Percentiles rank a stretch among this genome's conserved stretches.
Conservation (phyloP, 1,139 yeast genomes). For the Magnusiomyces suaveolens region DNA sequence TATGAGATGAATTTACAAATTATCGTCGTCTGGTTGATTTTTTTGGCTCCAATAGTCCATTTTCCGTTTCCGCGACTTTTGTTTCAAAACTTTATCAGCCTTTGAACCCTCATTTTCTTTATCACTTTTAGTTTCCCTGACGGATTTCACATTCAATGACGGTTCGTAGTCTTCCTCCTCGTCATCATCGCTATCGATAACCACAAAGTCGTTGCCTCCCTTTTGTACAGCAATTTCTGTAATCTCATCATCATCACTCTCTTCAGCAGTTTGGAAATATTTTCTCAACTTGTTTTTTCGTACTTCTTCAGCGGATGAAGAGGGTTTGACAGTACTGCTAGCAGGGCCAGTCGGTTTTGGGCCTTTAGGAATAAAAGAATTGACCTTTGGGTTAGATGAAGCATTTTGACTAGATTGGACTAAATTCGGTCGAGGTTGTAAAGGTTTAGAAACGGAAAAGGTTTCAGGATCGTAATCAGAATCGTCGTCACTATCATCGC, state of each 20-base stretch:
- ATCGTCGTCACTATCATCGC: neutral
- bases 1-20: too few relatives aligned
- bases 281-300: neutral
- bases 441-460: neutral
- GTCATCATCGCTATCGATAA: neutral
- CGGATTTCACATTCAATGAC: neutral
- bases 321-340: neutral
- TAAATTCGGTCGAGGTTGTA: neutral
- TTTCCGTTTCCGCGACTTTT: neutral
- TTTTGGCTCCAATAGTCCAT: neutral
- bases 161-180: neutral
- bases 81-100: neutral
- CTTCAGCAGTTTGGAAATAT: neutral
- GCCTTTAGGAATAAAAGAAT: neutral
- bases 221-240: neutral
- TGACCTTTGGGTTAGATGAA: neutral
- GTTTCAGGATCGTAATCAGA: neutral
- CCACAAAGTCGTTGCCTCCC: neutral
- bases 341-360: neutral
- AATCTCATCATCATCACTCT: neutral
- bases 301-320: neutral
- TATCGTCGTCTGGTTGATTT: neutral
- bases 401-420: too few relatives aligned
- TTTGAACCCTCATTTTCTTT: neutral
- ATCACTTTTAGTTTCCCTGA: neutral